These are phyloP conservation scores for Suhomyces kunorum DNA, from an alignment of 1,139 yeast genomes.

Conservation along the genomic window DNA sequence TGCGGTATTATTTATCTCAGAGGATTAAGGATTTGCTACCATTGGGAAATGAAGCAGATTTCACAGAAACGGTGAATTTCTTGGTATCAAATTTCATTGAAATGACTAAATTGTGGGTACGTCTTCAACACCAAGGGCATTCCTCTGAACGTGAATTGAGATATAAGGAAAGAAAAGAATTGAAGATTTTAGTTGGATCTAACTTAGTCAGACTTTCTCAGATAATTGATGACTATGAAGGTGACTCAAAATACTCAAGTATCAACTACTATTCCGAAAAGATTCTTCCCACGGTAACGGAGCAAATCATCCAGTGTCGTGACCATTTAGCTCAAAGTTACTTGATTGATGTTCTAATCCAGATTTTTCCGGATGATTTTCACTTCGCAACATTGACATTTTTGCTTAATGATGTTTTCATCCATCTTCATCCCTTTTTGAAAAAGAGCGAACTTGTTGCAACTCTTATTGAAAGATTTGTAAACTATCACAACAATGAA, in stretches of 20 bases:
- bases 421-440: conserved; percentile 66
- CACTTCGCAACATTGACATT: conserved; percentile 74
- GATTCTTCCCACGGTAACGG: conserved; percentile 78
- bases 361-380: conserved; percentile 91
- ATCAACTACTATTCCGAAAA: conserved; percentile 56
- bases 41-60: conserved; percentile 42
- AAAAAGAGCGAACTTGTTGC: conserved; percentile 65
- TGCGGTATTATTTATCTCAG: conserved; percentile 86
- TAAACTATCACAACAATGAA: conserved; percentile 52
- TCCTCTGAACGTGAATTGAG: conserved; percentile 78
- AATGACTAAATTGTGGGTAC: conserved; percentile 97
- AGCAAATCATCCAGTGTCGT: conserved; percentile 89
- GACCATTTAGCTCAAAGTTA: conserved; percentile 93
- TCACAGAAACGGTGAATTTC: conserved; percentile 69
- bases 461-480: conserved; percentile 72
- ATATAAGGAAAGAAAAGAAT: conserved; percentile 77
- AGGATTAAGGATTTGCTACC: conserved; percentile 75
- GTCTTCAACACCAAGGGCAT: conserved; percentile 95
- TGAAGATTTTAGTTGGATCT: conserved; percentile 89
- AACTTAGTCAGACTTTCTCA: conserved; percentile 88
- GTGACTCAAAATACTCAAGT: conserved; percentile 33
- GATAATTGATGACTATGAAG: conserved; percentile 66
- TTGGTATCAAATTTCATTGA: conserved; percentile 86
- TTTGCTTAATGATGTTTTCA: conserved; percentile 65
- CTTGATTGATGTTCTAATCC: conserved; percentile 83